Percentiles rank a stretch among this genome's conserved stretches.
These are phyloP conservation scores for Cutaneotrichosporon cyanovorans DNA, from an alignment of 1,284 basidiomycete species.

Conservation along the genomic window DNA sequence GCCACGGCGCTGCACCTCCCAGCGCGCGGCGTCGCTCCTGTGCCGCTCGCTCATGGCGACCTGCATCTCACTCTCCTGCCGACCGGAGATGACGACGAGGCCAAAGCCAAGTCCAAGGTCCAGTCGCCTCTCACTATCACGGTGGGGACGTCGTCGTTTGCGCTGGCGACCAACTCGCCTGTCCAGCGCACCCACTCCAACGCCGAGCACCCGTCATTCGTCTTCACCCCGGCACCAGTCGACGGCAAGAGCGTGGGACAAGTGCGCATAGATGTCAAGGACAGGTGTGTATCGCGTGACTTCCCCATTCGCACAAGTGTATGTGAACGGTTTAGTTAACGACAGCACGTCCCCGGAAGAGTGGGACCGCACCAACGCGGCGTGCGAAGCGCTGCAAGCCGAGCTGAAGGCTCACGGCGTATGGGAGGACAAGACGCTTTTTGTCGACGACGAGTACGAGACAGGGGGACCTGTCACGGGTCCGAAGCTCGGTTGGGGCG, in stretches of 20 bases:
- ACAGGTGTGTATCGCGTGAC: constrained; percentile 23
- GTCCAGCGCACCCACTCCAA: constrained; percentile 36
- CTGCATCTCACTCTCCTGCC: constrained; percentile 37
- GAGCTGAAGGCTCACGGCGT: constrained; percentile 29
- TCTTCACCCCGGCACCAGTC: constrained; percentile 38
- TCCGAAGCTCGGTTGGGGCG: constrained; percentile 34
- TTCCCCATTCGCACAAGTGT: background rate
- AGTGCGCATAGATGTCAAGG: constrained; percentile 37
- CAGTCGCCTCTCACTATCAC: constrained; percentile 11
- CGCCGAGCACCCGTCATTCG: constrained; percentile 35
- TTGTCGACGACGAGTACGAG: constrained; percentile 43
- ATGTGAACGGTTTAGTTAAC: constrained; percentile 1
- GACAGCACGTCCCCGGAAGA: constrained; percentile 29
- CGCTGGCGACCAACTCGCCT: constrained; percentile 29
- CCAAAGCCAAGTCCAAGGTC: background rate
- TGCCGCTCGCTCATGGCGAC: constrained; percentile 38
- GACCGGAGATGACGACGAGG: constrained; percentile 29
- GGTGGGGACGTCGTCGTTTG: constrained; percentile 37
- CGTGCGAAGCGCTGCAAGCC: constrained; percentile 28
- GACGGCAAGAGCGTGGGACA: constrained; percentile 35
- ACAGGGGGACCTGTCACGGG: constrained; percentile 21
- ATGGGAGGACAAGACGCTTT: constrained; percentile 39
- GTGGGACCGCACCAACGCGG: constrained; percentile 38
- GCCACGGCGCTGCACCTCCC: constrained; percentile 38
- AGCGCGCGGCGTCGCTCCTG: constrained; percentile 22